These are phyloP conservation scores for Centrapalus pauciflorus DNA, from an alignment of 129 eudicot species.

Conservation along the genomic window DNA sequence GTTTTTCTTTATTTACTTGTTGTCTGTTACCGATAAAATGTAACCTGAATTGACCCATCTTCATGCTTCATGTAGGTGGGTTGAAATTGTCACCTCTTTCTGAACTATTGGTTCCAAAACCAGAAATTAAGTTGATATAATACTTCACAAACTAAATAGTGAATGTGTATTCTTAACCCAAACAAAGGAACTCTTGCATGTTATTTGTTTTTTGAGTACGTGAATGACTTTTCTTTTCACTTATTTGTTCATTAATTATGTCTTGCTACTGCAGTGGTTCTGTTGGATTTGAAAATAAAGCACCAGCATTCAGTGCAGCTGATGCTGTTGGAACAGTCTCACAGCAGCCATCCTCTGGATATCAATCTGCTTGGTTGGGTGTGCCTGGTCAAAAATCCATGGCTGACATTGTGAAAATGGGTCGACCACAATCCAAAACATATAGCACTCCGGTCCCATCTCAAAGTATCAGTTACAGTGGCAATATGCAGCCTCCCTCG, in stretches of 20 bases:
- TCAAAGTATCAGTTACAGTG: slow-evolving; percentile 23
- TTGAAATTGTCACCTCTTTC: no score
- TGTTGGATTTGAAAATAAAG: slow-evolving; percentile 40
- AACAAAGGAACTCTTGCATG: no score
- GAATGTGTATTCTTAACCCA: not conserved
- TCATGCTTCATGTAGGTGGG: no score
- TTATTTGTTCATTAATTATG: not conserved
- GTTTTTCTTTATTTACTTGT: no score
- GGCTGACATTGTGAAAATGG: slow-evolving; percentile 99
- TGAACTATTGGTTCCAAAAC: not conserved
- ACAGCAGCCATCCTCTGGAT: slow-evolving; percentile 57
- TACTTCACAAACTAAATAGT: not conserved
- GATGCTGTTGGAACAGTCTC: slow-evolving; percentile 40
- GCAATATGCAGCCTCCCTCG: slow-evolving; percentile 26
- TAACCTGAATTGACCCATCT: no score
- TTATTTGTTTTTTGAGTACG: no score
- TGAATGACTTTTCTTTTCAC: not conserved
- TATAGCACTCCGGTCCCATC: slow-evolving; percentile 31
- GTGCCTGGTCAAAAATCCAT: slow-evolving; percentile 81
- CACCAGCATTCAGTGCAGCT: slow-evolving; percentile 23
- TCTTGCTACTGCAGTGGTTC: slow-evolving; percentile 46
- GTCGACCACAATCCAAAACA: slow-evolving; percentile 67
- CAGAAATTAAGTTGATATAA: not conserved
- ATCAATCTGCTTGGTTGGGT: slow-evolving; percentile 65
- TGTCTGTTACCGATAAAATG: no score